Base-by-base conservation (phyloP, 2,329 filamentous ascomycete species). In the Claviceps humidiphila region DNA sequence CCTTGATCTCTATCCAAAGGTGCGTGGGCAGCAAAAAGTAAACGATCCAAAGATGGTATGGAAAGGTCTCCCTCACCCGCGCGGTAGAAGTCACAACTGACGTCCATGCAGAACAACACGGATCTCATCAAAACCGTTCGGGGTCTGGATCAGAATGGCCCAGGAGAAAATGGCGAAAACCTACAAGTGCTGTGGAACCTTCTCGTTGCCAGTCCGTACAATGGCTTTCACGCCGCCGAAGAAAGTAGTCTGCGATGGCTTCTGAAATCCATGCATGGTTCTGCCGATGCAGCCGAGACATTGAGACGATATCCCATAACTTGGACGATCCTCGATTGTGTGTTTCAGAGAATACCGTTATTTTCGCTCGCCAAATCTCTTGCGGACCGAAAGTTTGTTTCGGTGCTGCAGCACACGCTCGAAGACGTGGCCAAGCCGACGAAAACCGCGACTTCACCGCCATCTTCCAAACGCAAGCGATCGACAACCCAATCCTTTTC, bases 291-390 rank as follows among this genome's bases (percentile, higher is more conserved):
- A 40, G 73, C 75, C 50, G 77, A 81, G 61, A 74, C 70, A 42
- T 59, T 80, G 49, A 73, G 78, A 58, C 71, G 77, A 55, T 79
- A 74, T 58, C 76, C 78, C 47, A 63, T 77, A 50, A 72, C 78
- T 9, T 84, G 81, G 85, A 72, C 70, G 34, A 74, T 89, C 39
- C 64, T 89, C 24, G 71, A 73, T 45, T 75, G 75, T 54, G 71
- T 85, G 47, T 74, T 87, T 51, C 70, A 74, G 49, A 70, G 80
- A n/a, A 78, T 91, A 17, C 83, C 87, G 0, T 70, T 81, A 0
- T 82, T 85, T 46, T 82, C 80, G 11, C 72, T 87, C 24, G 85
- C 87, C 8, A 81, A 82, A 53, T 81, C 85, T 4, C 73, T 95
- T 6, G 81, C 80, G 22, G 82, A 89, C 53, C 75, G 83, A 53